Evolutionary conservation across 768 basidiomycete species (phyloP), one percentile per base, ranked within the genome.

Genomic region (Chiua virens): DNA sequence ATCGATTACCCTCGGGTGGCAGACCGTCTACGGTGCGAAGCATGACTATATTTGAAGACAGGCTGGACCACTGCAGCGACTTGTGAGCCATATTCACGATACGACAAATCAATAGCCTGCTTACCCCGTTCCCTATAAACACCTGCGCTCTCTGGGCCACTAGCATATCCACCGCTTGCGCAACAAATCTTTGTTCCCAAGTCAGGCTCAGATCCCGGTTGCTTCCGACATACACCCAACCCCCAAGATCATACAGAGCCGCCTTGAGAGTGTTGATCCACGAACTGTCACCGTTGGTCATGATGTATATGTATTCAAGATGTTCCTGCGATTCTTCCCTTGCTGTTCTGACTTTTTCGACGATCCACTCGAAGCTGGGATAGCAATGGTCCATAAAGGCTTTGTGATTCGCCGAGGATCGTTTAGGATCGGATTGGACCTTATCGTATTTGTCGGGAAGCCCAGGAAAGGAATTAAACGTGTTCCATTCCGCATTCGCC

Each of bases 61-160:
- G 53, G 21, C 72, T 73, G 20, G 73, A 75, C 60, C 71, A 75
- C 73, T 74, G 47, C 40, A 18, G 21, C 11, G n/a, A 41, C 20
- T 14, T 20, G 10, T n/a, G 9, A 27, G 49, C 55, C 39, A 54
- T 41, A 45, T 38, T 10, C 15, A 32, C 34, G 20, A 39, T 17
- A n/a, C 3, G 18, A 28, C n/a, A 4, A 20, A 28, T 8, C 3
- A 42, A 48, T 9, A n/a, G 13, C 41, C 8, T 6, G 63, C 77
- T 59, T 50, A 77, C 77, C 61, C 79, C 80, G 42, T 81, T 81
- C 8, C 79, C 80, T 34, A 80, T 64, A 58, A 81, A 76, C 22
- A 74, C 68, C 47, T 79, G 75, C 6, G 77, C 77, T 46, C 67
- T 64, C 51, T 71, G 62, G 2, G 73, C 77, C 36, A 80, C 68